Conservation (phyloP, 163 green algal genomes). For the Chlorella variabilis region DNA sequence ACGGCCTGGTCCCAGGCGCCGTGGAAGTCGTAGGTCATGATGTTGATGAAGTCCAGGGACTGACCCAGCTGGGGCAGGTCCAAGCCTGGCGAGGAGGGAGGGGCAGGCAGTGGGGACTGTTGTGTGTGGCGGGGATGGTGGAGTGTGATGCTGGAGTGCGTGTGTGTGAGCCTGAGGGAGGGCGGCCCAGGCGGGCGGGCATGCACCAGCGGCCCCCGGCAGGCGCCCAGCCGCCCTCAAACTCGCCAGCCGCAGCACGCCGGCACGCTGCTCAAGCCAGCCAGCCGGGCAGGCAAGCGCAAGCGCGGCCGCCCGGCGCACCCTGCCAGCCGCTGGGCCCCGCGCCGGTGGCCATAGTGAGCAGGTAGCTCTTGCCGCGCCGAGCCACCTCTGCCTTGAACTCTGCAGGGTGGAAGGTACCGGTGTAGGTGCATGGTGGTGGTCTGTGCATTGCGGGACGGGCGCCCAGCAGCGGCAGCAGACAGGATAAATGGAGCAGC, state of each 20-base stretch:
- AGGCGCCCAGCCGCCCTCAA: no score
- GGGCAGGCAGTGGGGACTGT: background rate
- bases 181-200: no score
- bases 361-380: conserved; percentile 15
- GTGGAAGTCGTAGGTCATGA: conserved; percentile 42
- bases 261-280: background rate
- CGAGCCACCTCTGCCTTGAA: conserved; percentile 17
- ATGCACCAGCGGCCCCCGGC: no score
- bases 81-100: background rate
- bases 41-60: conserved; percentile 37
- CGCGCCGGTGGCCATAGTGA: conserved; percentile 36
- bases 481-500: no score
- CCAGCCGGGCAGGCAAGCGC: background rate
- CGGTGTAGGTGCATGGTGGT: no score
- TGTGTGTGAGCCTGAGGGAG: no score
- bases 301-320: background rate
- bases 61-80: conserved; percentile 23
- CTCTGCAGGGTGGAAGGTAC: background rate
- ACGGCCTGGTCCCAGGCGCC: conserved; percentile 33
- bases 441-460: no score
- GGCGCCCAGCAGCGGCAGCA: no score
- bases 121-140: no score
- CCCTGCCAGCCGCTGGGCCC: conserved; percentile 16
- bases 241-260: background rate
- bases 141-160: background rate